Conservation (phyloP, 2,329 filamentous ascomycete genomes). For the Cladosporium phlei region DNA sequence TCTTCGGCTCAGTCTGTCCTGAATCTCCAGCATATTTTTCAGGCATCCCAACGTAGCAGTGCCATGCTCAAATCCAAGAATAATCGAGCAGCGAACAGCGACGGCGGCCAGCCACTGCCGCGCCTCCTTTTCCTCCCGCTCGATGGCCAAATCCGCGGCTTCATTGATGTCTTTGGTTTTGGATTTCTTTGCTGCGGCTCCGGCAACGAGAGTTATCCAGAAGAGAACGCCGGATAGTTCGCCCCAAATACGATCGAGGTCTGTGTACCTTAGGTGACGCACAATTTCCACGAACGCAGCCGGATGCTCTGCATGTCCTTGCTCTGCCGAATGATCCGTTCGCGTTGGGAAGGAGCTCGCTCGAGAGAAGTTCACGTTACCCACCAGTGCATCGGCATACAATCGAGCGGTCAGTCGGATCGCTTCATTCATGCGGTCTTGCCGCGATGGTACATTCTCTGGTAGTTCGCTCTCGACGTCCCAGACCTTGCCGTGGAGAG, state of each 20-base stretch:
- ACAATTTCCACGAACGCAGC: constrained; percentile 19
- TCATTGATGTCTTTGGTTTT: constrained; percentile 12
- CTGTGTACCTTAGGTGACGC: constrained; percentile 23
- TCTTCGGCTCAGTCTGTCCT: constrained; percentile 18
- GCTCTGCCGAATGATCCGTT: not conserved
- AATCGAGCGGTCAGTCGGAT: constrained; percentile 25
- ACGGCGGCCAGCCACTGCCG: constrained; percentile 30
- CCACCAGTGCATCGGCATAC: constrained; percentile 25
- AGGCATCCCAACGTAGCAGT: constrained; percentile 25
- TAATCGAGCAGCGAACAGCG: constrained; percentile 27
- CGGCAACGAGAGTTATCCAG: constrained; percentile 29
- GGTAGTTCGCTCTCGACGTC: not conserved
- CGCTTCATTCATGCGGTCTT: constrained; percentile 24
- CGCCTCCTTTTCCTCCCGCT: constrained; percentile 21
- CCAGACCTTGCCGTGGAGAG: not conserved
- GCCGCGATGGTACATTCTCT: not conserved
- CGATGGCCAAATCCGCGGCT: not conserved
- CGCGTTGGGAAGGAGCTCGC: constrained; percentile 7
- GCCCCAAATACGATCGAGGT: constrained; percentile 30
- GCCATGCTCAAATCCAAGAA: constrained; percentile 31
- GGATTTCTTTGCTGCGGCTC: constrained; percentile 25
- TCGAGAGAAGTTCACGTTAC: constrained; percentile 22
- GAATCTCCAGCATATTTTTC: constrained; percentile 25
- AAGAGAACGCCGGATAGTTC: constrained; percentile 31
- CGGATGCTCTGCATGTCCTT: not conserved